These are phyloP conservation scores for Aethionema arabicum DNA, from an alignment of 345 rosid species.

Conservation along the genomic window DNA sequence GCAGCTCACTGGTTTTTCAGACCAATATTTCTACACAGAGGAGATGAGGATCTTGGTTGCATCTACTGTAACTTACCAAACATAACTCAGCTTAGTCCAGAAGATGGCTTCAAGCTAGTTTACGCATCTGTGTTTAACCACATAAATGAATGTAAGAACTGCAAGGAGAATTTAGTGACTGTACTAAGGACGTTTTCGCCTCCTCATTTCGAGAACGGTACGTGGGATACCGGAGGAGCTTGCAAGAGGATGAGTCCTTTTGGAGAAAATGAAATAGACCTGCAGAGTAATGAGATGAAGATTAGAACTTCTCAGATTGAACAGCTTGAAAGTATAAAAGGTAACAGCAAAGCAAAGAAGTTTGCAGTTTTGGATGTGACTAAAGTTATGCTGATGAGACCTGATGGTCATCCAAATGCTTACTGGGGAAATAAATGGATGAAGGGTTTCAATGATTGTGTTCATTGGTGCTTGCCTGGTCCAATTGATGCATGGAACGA, in stretches of 20 bases:
- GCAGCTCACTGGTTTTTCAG: constrained; percentile 80
- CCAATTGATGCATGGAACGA: constrained; percentile 82
- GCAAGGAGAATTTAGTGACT: constrained; percentile 39
- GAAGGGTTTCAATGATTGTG: constrained; percentile 77
- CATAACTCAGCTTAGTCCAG: constrained; percentile 44
- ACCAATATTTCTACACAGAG: constrained; percentile 49
- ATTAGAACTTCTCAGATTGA: constrained; percentile 53
- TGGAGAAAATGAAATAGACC: constrained; percentile 27
- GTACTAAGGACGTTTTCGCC: constrained; percentile 80
- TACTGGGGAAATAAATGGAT: constrained; percentile 78
- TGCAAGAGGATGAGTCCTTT: constrained; percentile 63
- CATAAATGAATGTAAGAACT: constrained; percentile 41
- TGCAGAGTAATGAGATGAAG: constrained; percentile 42
- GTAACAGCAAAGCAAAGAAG: constrained; percentile 35
- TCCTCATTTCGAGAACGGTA: constrained; percentile 80
- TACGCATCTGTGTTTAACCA: constrained; percentile 46
- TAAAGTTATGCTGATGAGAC: constrained; percentile 68
- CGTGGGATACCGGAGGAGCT: constrained; percentile 72
- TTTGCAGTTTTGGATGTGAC: constrained; percentile 62
- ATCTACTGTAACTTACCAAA: constrained; percentile 58
- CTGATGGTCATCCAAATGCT: constrained; percentile 78
- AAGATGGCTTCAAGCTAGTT: constrained; percentile 50
- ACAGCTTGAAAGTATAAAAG: constrained; percentile 42
- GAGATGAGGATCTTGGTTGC: constrained; percentile 49
- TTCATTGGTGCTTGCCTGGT: constrained; percentile 94